phyloP scores from a whole-genome alignment of 805 yeast genomes.

The Tetrapisispora arboricola region DNA sequence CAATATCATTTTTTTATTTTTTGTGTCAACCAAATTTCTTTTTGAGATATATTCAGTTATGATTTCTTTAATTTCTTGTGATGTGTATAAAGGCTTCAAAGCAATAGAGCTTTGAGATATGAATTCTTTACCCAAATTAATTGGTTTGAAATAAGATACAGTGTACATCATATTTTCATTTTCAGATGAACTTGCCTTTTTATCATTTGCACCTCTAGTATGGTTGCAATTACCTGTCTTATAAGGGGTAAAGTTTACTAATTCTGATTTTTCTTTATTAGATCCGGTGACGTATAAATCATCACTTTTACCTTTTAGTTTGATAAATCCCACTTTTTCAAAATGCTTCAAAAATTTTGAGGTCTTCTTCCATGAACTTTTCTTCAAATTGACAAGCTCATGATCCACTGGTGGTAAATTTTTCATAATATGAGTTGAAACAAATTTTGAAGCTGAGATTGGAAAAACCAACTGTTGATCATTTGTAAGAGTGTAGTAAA shows the following conservation, averaged over 20 bases:
- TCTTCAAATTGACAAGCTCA: slow-evolving; percentile 50
- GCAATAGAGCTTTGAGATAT: slow-evolving; percentile 35
- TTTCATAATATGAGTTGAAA: slow-evolving; percentile 56
- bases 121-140: slow-evolving; percentile 37
- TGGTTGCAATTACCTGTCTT: slow-evolving; percentile 27
- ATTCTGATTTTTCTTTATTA: slow-evolving; percentile 38
- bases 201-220: slow-evolving; percentile 4
- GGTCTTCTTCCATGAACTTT: slow-evolving; percentile 83
- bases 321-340: slow-evolving; percentile 64
- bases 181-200: slow-evolving; percentile 17
- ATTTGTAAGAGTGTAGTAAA: slow-evolving; percentile 56
- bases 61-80: slow-evolving; percentile 43
- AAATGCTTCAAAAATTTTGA: slow-evolving; percentile 76
- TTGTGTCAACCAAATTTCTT: slow-evolving; percentile 40
- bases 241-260: slow-evolving; percentile 59
- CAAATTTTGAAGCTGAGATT: slow-evolving; percentile 60
- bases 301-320: slow-evolving; percentile 76
- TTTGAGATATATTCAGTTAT: slow-evolving; percentile 47
- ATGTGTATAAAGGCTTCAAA: slow-evolving; percentile 37
- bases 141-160: slow-evolving; percentile 47
- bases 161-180: slow-evolving; percentile 24
- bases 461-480: slow-evolving; percentile 49
- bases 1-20: slow-evolving; percentile 43
- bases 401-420: slow-evolving; percentile 64
- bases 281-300: slow-evolving; percentile 49